These are phyloP conservation scores for Yarrowia sp. DNA, from an alignment of 805 yeast genomes.

Conservation along the genomic window DNA sequence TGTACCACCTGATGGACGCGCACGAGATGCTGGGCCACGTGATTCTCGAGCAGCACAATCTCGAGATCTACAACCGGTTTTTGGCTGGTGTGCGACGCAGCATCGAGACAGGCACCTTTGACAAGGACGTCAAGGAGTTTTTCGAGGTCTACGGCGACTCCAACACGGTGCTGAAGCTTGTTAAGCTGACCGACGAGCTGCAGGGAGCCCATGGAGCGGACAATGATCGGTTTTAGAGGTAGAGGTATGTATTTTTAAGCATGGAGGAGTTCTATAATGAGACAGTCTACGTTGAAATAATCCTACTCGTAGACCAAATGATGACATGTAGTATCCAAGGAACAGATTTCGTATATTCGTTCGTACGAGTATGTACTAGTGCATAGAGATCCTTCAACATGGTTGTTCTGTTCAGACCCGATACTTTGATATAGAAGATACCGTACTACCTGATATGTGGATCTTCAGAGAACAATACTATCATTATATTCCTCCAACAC, in stretches of 20 bases:
- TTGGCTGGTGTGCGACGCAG: conserved; percentile 38
- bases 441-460: too few species aligned
- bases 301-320: too few species aligned
- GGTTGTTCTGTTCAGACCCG: too few species aligned
- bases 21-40: conserved; percentile 47
- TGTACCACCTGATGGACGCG: conserved; percentile 45
- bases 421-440: too few species aligned
- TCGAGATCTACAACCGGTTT: conserved; percentile 35
- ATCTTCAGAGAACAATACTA: too few species aligned
- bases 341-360: too few species aligned
- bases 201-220: neutral
- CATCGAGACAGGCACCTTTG: conserved; percentile 38
- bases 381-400: too few species aligned
- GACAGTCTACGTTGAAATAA: too few species aligned
- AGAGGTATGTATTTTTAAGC: neutral
- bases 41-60: conserved; percentile 43
- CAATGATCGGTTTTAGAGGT: neutral
- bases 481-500: too few species aligned
- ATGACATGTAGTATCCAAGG: too few species aligned
- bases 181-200: neutral
- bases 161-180: conserved; percentile 2
- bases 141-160: conserved; percentile 32
- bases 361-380: too few species aligned
- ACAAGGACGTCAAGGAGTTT: conserved; percentile 30
- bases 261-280: too few species aligned